Percentiles rank a stretch among this genome's conserved stretches.
These are phyloP conservation scores for Fusarium drepaniforme DNA, from an alignment of 2,329 filamentous ascomycete genomes.

Conservation along the genomic window DNA sequence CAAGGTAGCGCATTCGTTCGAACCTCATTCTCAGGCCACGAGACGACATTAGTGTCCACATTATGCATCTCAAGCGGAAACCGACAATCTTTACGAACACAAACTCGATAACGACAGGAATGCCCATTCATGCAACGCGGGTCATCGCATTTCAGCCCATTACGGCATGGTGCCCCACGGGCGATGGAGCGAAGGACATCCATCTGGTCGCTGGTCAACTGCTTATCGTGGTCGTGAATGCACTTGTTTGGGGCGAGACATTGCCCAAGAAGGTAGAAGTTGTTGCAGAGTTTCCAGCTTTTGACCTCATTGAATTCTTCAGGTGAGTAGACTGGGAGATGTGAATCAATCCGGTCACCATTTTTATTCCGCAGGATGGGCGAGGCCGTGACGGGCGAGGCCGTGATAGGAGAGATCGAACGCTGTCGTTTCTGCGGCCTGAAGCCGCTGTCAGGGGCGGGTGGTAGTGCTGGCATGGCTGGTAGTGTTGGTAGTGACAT, in stretches of 20 bases:
- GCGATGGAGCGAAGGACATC: constrained; percentile 47
- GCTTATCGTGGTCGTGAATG: constrained; percentile 42
- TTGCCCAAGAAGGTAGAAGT: constrained; percentile 45
- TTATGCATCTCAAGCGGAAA: constrained; percentile 36
- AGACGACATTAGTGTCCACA: constrained; percentile 8
- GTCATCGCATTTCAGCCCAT: constrained; percentile 44
- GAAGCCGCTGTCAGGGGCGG: neutral
- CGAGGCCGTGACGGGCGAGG: neutral
- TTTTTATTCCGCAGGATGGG: constrained; percentile 36
- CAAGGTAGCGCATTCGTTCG: neutral
- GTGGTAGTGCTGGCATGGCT: neutral
- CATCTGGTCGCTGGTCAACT: constrained; percentile 35
- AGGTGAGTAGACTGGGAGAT: constrained; percentile 27
- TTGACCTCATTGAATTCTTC: constrained; percentile 42
- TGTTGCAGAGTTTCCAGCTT: constrained; percentile 49
- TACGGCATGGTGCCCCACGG: constrained; percentile 44
- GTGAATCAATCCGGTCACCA: constrained; percentile 47
- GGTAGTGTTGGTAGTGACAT: neutral
- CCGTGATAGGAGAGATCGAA: neutral
- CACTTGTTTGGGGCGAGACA: constrained; percentile 37
- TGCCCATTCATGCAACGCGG: constrained; percentile 38
- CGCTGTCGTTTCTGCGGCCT: neutral
- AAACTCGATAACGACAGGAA: constrained; percentile 31
- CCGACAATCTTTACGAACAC: constrained; percentile 21
- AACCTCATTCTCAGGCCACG: neutral